These are phyloP conservation scores for Fusarium transvaalense DNA, from an alignment of 2,329 filamentous ascomycete genomes.

Conservation along the genomic window DNA sequence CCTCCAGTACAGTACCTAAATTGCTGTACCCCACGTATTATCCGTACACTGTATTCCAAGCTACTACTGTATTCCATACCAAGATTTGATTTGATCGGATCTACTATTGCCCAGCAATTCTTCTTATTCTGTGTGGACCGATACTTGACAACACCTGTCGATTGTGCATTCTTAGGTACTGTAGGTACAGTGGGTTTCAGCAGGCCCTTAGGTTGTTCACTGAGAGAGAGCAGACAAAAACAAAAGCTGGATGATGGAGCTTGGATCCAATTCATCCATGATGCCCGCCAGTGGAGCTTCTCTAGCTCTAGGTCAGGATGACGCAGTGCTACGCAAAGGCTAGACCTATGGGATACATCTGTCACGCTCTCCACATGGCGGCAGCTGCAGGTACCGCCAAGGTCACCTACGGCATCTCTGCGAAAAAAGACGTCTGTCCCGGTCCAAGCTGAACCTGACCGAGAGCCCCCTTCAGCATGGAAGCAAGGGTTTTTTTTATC, in stretches of 20 bases:
- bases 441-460: slow-evolving; percentile 29
- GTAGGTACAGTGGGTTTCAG: not conserved
- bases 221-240: not conserved
- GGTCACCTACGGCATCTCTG: slow-evolving; percentile 24
- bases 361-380: not conserved
- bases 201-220: slow-evolving; percentile 3
- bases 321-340: slow-evolving; percentile 34
- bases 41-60: slow-evolving; percentile 6
- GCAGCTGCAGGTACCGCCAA: slow-evolving; percentile 31
- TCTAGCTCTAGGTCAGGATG: slow-evolving; percentile 36
- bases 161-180: not conserved
- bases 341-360: slow-evolving; percentile 32
- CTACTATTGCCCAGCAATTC: slow-evolving; percentile 1
- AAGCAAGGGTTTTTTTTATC: slow-evolving; percentile 31
- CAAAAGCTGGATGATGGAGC: slow-evolving; percentile 36
- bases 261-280: slow-evolving; percentile 37
- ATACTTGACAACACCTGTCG: slow-evolving; percentile 23
- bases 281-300: slow-evolving; percentile 40
- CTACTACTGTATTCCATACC: too few relatives aligned
- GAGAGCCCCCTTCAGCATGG: not conserved
- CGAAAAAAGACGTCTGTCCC: not conserved
- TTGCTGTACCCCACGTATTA: slow-evolving; percentile 15
- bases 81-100: not conserved
- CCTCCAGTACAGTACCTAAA: not conserved
- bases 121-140: slow-evolving; percentile 21